Base-by-base conservation (phyloP, 225 moss, liverwort and hornwort species). In the Thuidium tamariscinum region DNA sequence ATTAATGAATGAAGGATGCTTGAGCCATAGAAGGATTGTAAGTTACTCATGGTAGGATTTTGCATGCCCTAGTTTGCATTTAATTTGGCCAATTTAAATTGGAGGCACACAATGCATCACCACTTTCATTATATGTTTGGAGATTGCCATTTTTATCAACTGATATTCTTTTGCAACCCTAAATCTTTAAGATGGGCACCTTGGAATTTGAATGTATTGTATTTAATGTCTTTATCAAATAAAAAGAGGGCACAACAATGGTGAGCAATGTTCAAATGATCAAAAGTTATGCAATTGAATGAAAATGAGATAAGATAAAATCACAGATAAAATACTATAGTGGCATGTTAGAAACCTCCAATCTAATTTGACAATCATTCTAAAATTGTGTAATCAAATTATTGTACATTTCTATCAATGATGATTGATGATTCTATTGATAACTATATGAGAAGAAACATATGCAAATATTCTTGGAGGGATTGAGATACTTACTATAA, bases 21-120 rank as follows among this genome's bases (percentile, higher is more conserved):
- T 22, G 52, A 57, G 56, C 0, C 0, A 13, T 27, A 55, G 46
- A 59, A 27, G 36, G 57, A 27, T 21, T 60, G 60, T 77, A 11
- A 37, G 36, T 67, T 75, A 86, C 73, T 46, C 85, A 89, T 87
- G 46, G 46, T 13, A 11, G 73, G 54, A 84, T 84, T n/a, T 79
- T 2, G 61, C 73, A 74, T 70, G 69, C 29, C 76, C 49, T 69
- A 42, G 36, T 73, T 80, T 65, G 69, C 37, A 80, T 83, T 46
- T 48, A 56, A 79, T 37, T 83, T 88, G 74, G 37, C 7, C 18
- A 81, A 74, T 34, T 69, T 36, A 61, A 34, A 36, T 56, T 8
- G 36, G 48, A n/a, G 7, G 25, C 2, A 5, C 9, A 19, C 14
- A 32, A 61, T 46, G 62, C 1, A 2, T 80, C 22, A 15, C 4